These are phyloP conservation scores for Jacaranda mimosifolia DNA, from an alignment of 257 asterid genomes.

Conservation along the genomic window DNA sequence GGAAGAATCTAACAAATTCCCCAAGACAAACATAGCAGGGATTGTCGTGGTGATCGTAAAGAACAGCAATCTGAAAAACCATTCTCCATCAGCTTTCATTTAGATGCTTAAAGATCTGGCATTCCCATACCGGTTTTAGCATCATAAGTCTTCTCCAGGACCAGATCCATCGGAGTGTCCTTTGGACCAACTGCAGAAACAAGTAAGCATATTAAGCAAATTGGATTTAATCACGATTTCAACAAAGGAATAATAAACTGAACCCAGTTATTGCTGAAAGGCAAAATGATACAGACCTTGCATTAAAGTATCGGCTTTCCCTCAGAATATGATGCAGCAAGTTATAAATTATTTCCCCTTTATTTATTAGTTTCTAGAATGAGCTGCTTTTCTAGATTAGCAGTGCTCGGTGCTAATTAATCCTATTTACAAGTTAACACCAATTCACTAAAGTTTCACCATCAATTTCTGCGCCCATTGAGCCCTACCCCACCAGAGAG, in stretches of 20 bases:
- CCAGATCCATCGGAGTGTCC: slow-evolving; percentile 84
- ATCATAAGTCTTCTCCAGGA: slow-evolving; percentile 82
- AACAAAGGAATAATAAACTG: neutral
- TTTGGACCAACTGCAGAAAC: slow-evolving; percentile 85
- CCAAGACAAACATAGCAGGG: slow-evolving; percentile 16
- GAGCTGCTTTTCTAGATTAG: neutral
- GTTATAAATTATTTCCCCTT: neutral
- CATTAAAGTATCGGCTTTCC: neutral
- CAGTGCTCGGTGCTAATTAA: neutral
- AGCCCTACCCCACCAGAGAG: neutral
- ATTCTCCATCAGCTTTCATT: slow-evolving; percentile 27
- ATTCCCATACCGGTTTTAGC: slow-evolving; percentile 84
- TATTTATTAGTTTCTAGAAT: neutral
- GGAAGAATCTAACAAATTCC: slow-evolving; percentile 5
- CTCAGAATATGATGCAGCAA: neutral
- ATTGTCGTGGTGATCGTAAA: slow-evolving; percentile 10
- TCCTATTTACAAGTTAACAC: neutral
- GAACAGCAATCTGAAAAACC: slow-evolving; percentile 19
- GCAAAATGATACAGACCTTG: neutral
- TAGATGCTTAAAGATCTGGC: slow-evolving; percentile 73
- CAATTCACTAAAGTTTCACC: neutral
- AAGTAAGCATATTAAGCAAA: slow-evolving; percentile 26
- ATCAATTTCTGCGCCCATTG: neutral
- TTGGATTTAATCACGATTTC: slow-evolving; percentile 1
- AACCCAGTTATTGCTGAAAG: neutral